Evolutionary conservation across 257 asterid genomes (phyloP), one percentile per base, ranked within the genome.

Genomic region (Pogostemon cablin): DNA sequence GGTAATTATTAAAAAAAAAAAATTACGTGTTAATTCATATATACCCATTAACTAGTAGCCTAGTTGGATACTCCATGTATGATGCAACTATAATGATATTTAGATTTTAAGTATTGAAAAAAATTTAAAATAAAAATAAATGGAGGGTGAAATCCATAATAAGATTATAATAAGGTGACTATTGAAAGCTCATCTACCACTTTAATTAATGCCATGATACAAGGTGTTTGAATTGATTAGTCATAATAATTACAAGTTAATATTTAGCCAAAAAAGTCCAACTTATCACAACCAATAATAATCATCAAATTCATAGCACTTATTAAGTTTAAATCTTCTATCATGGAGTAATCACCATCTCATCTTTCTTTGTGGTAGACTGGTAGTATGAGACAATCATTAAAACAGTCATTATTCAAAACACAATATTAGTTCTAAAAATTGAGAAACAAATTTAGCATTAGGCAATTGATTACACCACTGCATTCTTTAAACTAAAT

Each of bases 151-250:
- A 57, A 47, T 63, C 44, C 60, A 12, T 7, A n/a, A 15, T 15
- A 15, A 15, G 12, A 41, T 56, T 41, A 65, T 66, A 57, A 78
- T 74, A 60, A 65, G 44, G 59, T 78, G 77, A 69, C 10, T 25
- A 48, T 63, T 48, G 82, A 68, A 54, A 78, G 82, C 73, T 68
- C 82, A 73, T 68, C 82, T 3, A 48, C 76, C 48, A 38, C 60
- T 12, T 71, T 59, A 70, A 32, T 70, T 40, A 64, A 65, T 65
- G 55, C 40, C 47, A 6, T 8, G 5, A 68, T 50, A 44, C 60
- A 69, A 75, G 41, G 5, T 4, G 17, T 9, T 17, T 61, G 47
- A 20, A 44, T 32, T 53, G 40, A 76, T 58, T 56, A 47, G 6
- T 9, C 44, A 67, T 39, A 35, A 6, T 62, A 25, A 72, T 62